Evolutionary conservation across 495 filamentous ascomycete species (phyloP), one percentile per base, ranked within the genome.

Genomic region (Tetracladium setigerum): DNA sequence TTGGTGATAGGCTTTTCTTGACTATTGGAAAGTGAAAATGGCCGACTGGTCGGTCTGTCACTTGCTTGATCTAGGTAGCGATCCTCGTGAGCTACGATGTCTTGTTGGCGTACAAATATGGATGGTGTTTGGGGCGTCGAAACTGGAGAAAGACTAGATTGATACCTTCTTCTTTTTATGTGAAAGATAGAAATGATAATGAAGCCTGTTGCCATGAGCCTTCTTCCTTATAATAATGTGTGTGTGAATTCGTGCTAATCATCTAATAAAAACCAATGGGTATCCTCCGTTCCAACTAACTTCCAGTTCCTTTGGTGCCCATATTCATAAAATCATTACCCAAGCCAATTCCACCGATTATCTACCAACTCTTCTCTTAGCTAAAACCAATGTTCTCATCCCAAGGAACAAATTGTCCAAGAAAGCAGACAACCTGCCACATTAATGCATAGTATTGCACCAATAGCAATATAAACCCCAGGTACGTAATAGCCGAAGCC

Each of bases 1-100:
- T 95, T 51, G 91, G 91, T 5, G 91, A 97, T 70, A 71, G 91
- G 46, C 67, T 97, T 63, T 97, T 91, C 71, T 76, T 95, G 66
- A 95, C 91, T 0, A 79, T 91, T 67, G 91, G 91, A 22, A 97
- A 96, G 66, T 95, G n/a, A 77, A 55, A 27, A 27, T 7, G 7
- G 22, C 7, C 22, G 3, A 27, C 7, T 27, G 3, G 3, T 27
- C 22, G 22, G 22, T 27, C 22, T 27, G 22, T 27, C 22, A 3
- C 22, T 27, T 27, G 22, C 22, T 27, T 27, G 22, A 27, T 27
- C 22, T 27, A 27, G 22, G 22, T 27, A 3, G 22, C 7, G 22
- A 3, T 7, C 22, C 22, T 27, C 7, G 22, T 7, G 22, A 27
- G 22, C 22, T 27, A 7, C 7, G 22, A 27, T 27, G 22, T 27